phyloP scores from a whole-genome alignment of 129 eudicot genomes.

The Kitagawia praeruptora region DNA sequence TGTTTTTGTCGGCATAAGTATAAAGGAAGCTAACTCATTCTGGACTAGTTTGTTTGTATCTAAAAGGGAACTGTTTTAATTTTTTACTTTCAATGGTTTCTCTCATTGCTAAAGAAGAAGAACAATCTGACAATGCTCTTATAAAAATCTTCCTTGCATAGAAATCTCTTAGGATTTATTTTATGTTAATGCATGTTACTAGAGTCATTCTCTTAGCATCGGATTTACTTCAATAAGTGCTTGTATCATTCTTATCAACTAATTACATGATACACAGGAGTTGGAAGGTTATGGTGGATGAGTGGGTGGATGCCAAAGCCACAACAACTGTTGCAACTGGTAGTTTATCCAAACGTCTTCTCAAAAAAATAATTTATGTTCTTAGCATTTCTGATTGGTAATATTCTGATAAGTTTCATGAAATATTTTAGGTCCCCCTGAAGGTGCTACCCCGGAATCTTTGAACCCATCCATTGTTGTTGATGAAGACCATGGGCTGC shows the following conservation, averaged over 20 bases:
- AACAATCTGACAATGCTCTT: not conserved
- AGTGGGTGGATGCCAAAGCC: constrained; percentile 45
- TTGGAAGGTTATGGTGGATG: constrained; percentile 79
- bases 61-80: not conserved
- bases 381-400: not conserved
- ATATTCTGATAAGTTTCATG: constrained; percentile 1
- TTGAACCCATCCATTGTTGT: constrained; percentile 62
- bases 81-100: not conserved
- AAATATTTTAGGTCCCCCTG: constrained; percentile 26
- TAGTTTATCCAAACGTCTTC: constrained; percentile 15
- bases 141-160: not conserved
- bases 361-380: not conserved
- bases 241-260: not conserved
- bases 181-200: not conserved
- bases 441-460: constrained; percentile 58
- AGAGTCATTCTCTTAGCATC: not conserved
- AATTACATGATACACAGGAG: constrained; percentile 31
- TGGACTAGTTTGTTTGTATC: not conserved
- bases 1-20: not conserved
- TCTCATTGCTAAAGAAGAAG: not conserved
- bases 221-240: not conserved
- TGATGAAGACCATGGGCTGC: constrained; percentile 86
- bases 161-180: not conserved
- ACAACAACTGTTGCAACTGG: constrained; percentile 33
- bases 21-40: not conserved